Base-by-base conservation (phyloP, 208 protist genomes). In the Wallacemonas sp. region DNA sequence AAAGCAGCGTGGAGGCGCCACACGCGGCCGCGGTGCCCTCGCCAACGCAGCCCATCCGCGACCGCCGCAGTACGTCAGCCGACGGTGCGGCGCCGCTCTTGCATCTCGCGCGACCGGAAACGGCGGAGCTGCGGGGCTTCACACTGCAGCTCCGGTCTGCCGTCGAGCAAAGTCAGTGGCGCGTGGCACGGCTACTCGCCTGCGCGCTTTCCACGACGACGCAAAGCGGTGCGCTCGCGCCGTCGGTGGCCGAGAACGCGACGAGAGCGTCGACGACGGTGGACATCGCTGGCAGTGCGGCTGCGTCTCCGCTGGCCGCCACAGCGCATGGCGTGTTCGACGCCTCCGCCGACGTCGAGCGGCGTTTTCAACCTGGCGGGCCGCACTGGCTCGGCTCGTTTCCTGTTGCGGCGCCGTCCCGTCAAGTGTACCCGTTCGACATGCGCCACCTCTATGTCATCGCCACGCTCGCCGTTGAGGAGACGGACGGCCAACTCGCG, bases 371-470 rank as follows among this genome's bases (percentile, higher is more conserved):
- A 41, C 39, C 57, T 2, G 62, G 22, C 62, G 67, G 67, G 4
- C 67, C 67, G 17, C 67, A 71, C 6, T 38, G n/a, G 21, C 50
- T 82, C 0, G 76, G 76, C 3, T 29, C 39, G 15, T 69, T 70
- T 0, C 71, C 71, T 8, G 68, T 78, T 54, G 50, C 50, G 15
- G 30, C 50, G 30, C 30, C 50, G 12, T 57, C 50, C 1, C 73
- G 78, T 15, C 27, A 41, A 22, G 62, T 50, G 36, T 93, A 87
- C 57, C 68, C 72, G 33, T 57, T 89, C 32, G 83, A 93, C 68
- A 85, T 88, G 71, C 79, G 66, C 24, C 77, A 85, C 58, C 60
- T 88, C n/a, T 87, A 90, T 68, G 50, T 89, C 32, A 42, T 76
- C 19, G 83, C 87, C 3, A 71, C 79, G 8, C 63, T 89, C 21